phyloP scores from a whole-genome alignment of 805 yeast genomes.

The Zygosaccharomyces gambellarensis region DNA sequence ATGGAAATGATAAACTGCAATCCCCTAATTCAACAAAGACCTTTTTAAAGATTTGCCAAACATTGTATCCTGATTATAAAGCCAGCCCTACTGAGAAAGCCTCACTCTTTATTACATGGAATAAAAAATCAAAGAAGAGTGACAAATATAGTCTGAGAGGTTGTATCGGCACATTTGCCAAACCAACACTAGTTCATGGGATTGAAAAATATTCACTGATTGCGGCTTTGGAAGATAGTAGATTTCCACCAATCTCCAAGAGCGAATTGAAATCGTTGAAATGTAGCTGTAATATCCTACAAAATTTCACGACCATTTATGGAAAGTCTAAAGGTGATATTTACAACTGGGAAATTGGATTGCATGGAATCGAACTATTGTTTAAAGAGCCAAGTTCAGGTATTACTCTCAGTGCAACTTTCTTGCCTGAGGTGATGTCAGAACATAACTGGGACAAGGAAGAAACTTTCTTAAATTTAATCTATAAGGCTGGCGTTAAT shows the following conservation, averaged over 20 bases:
- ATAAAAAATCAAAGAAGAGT: constrained; percentile 31
- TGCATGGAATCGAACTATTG: constrained; percentile 68
- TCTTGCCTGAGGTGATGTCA: constrained; percentile 81
- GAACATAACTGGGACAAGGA: constrained; percentile 60
- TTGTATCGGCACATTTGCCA: constrained; percentile 85
- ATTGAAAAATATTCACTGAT: constrained; percentile 56
- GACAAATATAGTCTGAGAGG: constrained; percentile 55
- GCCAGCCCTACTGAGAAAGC: constrained; percentile 23
- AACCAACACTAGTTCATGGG: constrained; percentile 51
- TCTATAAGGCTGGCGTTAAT: constrained; percentile 62
- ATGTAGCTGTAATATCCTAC: constrained; percentile 33
- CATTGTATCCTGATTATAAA: constrained; percentile 15
- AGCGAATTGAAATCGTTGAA: constrained; percentile 51
- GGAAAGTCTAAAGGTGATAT: constrained; percentile 47
- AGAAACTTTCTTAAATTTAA: constrained; percentile 65
- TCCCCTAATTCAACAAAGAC: constrained; percentile 5
- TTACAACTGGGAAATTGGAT: constrained; percentile 75
- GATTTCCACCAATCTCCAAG: constrained; percentile 62
- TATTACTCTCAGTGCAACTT: constrained; percentile 61
- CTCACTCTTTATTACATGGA: constrained; percentile 91
- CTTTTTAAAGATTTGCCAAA: constrained; percentile 14
- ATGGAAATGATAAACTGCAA: background rate
- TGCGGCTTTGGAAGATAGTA: constrained; percentile 72
- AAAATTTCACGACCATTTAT: constrained; percentile 38
- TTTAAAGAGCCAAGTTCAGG: constrained; percentile 40